A percentile compares a stretch with the other conserved stretches of the same genome.
These are phyloP conservation scores for Colletotrichum australisinense DNA, from an alignment of 2,329 filamentous ascomycete genomes.

Conservation along the genomic window DNA sequence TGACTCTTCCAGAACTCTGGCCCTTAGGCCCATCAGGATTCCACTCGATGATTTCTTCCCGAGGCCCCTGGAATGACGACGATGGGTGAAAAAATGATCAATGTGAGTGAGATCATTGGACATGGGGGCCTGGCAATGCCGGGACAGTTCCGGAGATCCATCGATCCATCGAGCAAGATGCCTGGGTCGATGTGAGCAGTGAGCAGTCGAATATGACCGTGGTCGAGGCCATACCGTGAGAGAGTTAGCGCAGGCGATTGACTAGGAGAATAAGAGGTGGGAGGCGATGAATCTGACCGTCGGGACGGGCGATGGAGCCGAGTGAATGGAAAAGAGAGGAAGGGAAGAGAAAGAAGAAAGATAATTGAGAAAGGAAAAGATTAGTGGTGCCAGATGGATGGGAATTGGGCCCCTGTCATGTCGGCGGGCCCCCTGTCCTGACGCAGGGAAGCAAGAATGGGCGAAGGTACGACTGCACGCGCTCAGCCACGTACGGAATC, in stretches of 20 bases:
- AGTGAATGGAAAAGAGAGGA: not conserved
- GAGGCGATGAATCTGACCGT: not conserved
- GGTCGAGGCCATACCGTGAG: constrained; percentile 1
- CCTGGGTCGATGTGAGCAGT: not conserved
- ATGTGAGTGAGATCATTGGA: not conserved
- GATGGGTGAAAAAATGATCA: not conserved
- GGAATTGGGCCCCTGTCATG: constrained; percentile 29
- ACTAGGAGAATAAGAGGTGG: not conserved
- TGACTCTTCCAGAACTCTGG: constrained; percentile 27
- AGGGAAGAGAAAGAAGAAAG: constrained; percentile 19
- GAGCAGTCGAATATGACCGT: constrained; percentile 12
- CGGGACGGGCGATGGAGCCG: not conserved
- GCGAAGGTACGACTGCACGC: not conserved
- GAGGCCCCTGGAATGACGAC: constrained; percentile 18
- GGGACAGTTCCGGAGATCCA: constrained; percentile 12
- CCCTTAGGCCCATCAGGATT: not conserved
- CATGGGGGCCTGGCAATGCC: constrained; percentile 1
- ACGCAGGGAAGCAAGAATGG: constrained; percentile 1
- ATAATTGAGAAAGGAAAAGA: constrained; percentile 8
- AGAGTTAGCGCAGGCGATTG: not conserved
- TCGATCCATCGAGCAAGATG: constrained; percentile 5
- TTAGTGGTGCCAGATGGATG: constrained; percentile 23
- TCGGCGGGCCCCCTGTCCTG: not conserved
- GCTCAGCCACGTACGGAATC: not conserved
- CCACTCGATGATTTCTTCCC: not conserved